Evolutionary conservation across 768 basidiomycete species (phyloP), one percentile per base, ranked within the genome.

Genomic region (Lentinula sp.): DNA sequence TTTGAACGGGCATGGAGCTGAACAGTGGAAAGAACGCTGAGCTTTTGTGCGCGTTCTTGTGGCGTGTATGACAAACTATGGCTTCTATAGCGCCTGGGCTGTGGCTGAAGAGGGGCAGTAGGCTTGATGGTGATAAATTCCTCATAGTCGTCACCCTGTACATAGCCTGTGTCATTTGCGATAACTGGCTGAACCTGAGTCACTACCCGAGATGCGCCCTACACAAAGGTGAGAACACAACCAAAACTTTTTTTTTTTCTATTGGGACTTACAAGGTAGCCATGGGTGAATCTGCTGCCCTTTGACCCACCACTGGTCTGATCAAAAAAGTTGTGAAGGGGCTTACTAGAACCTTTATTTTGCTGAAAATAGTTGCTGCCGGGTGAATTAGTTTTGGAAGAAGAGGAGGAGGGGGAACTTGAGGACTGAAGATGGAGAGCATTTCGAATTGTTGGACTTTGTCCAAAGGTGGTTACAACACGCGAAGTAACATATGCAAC

Each of bases 401-500:
- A 74, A 7, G 79, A 76, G 7, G 81, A 74, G 9, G 76, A 71
- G 46, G 81, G 78, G 2, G 28, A 28, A 28, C 28, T 28, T 28
- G 81, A 77, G 1, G 82, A 77, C 73, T 86, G 86, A 16, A 84
- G 69, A 69, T 91, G 87, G 60, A 92, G 80, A 59, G 88, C 91
- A 80, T 88, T 93, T 61, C 90, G 78, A 70, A 92, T 76, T 0
- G 88, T 83, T 63, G 86, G 79, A 4, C 80, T 80, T 70, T 89
- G 89, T 63, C 86, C 85, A 66, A 88, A 86, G 52, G 86, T 83
- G 0, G 87, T 84, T 51, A 86, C 91, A 15, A 87, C 89, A 68
- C 91, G 86, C 13, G 86, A 81, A 0, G 88, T 89, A 64, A 86
- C 85, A 63, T 91, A 84, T 37, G 89, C 86, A 75, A 89, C 86